Base-by-base conservation (phyloP, 352 stramenopile species). In the Poterioochromonas sp. region DNA sequence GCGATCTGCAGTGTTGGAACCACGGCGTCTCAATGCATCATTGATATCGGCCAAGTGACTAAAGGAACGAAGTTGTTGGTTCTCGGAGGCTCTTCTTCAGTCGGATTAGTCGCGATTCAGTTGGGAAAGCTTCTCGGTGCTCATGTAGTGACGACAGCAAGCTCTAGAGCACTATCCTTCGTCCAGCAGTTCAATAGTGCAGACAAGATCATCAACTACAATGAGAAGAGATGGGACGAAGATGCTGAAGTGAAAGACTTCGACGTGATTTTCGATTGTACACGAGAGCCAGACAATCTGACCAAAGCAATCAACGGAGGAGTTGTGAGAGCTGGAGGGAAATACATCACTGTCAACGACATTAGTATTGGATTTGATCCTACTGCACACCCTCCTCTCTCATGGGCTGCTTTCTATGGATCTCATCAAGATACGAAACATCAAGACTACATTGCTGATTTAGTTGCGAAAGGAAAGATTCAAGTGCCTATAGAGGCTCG, bases 401-500 rank as follows among this genome's bases (percentile, higher is more conserved):
- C 79, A 37, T 82, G 26, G 70, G 79, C 77, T 68, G 62, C 60
- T 3, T 82, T 82, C 44, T 68, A 80, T 51, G 83, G 79, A 39
- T 39, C 82, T 39, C 53, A 34, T 37, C 79, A 82, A 53, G 3
- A 63, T 26, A 68, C 77, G 8, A 69, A 41, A 22, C 54, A 70
- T 2, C 79, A 82, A 58, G 77, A 84, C 39, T 3, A 29, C 5
- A 11, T 77, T 12, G 47, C 47, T 5, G 8, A 26, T 12, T 74
- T 63, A n/a, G 32, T 74, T 8, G 65, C 15, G 65, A 20, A 74
- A 49, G 65, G 39, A 20, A 74, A 68, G 34, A 32, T 68, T 11
- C 0, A 94, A 84, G 71, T 92, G 90, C 0, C 84, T 82, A 53
- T 87, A 81, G 83, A 26, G 15, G 47, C 15, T 58, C 47, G 26